Evolutionary conservation across 1,284 basidiomycete genomes (phyloP).

Genomic region (Meira miltonrushii): DNA sequence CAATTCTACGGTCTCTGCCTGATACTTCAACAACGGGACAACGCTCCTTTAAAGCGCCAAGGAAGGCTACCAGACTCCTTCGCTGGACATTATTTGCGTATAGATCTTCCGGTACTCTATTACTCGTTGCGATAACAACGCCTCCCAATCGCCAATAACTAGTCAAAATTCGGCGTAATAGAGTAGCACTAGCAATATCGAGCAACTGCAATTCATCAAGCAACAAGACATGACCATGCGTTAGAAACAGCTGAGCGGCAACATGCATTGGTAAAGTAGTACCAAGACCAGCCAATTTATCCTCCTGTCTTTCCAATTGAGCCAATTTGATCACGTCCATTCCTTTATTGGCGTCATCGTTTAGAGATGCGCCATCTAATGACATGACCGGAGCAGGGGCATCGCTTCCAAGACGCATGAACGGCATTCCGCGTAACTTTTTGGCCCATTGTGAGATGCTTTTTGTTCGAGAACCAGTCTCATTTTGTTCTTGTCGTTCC

Average conservation of each 20-base stretch:
- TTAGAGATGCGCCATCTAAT: slow-evolving; percentile 8
- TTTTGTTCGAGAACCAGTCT: slow-evolving; percentile 3
- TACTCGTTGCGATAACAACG: slow-evolving; percentile 61
- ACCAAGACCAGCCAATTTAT: slow-evolving; percentile 17
- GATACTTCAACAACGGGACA: slow-evolving; percentile 56
- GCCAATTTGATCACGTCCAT: slow-evolving; percentile 11
- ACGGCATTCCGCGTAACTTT: slow-evolving; percentile 17
- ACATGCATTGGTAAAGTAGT: slow-evolving; percentile 54
- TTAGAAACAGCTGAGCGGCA: slow-evolving; percentile 59
- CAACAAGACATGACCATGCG: slow-evolving; percentile 61
- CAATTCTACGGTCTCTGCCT: slow-evolving; percentile 58
- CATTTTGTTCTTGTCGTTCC: slow-evolving; percentile 51
- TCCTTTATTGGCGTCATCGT: slow-evolving; percentile 8
- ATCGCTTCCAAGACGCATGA: slow-evolving; percentile 28
- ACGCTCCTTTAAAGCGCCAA: slow-evolving; percentile 62
- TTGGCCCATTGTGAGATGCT: neutral
- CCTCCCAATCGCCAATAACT: slow-evolving; percentile 74
- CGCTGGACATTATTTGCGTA: slow-evolving; percentile 67
- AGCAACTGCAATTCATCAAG: slow-evolving; percentile 70
- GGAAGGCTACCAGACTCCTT: slow-evolving; percentile 59
- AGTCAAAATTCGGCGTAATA: slow-evolving; percentile 66
- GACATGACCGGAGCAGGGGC: slow-evolving; percentile 14
- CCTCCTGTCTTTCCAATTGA: slow-evolving; percentile 6
- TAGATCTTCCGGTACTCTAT: slow-evolving; percentile 65
- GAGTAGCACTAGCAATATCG: slow-evolving; percentile 63